These are phyloP conservation scores for Rutstroemia sp. DNA, from an alignment of 2,329 filamentous ascomycete species.

Conservation along the genomic window DNA sequence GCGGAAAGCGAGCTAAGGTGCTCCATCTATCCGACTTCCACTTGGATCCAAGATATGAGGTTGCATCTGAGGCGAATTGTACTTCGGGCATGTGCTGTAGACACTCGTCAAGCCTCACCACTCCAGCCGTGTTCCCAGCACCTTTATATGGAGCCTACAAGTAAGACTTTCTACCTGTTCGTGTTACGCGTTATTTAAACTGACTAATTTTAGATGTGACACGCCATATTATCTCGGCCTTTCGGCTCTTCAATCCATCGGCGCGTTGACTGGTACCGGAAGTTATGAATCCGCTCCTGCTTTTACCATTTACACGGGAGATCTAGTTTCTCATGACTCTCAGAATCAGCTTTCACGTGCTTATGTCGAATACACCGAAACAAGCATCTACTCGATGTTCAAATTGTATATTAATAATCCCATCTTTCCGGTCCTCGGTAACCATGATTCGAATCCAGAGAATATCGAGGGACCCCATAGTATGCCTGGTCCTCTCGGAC, in stretches of 20 bases:
- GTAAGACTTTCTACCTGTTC: conserved; percentile 12
- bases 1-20: conserved; percentile 40
- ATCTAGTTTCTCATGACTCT: conserved; percentile 47
- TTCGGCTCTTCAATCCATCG: conserved; percentile 41
- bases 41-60: conserved; percentile 26
- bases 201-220: conserved; percentile 36
- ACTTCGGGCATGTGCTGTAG: conserved; percentile 24
- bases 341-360: conserved; percentile 42
- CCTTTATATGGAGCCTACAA: conserved; percentile 46
- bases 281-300: conserved; percentile 36
- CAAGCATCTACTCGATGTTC: conserved; percentile 46
- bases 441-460: conserved; percentile 48
- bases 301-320: conserved; percentile 47
- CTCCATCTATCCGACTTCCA: conserved; percentile 29
- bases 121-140: conserved; percentile 37
- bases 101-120: conserved; percentile 19
- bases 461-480: conserved; percentile 45
- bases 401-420: conserved; percentile 48
- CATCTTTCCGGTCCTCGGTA: conserved; percentile 48
- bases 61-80: conserved; percentile 27
- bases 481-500: conserved; percentile 43
- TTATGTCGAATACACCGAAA: conserved; percentile 47
- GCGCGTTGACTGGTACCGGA: conserved; percentile 47
- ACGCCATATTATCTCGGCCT: conserved; percentile 20
- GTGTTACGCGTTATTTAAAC: neutral